Conservation (phyloP, 192 early-diverging fungal species). For the Jimgerdemannia lactiflua region DNA sequence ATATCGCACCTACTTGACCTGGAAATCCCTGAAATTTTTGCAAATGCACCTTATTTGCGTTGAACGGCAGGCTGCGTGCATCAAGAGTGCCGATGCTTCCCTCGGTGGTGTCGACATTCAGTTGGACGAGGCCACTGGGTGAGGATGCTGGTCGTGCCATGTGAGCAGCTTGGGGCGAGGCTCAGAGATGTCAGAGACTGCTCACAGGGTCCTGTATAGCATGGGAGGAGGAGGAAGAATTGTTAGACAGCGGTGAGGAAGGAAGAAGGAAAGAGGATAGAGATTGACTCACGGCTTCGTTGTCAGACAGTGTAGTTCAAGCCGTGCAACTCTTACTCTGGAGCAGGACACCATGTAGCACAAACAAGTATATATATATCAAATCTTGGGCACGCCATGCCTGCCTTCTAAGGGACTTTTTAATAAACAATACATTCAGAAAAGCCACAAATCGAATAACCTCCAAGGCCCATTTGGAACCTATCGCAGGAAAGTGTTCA, state of each 20-base stretch:
- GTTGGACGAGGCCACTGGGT: constrained; percentile 77
- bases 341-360: too few relatives aligned
- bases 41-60: constrained; percentile 87
- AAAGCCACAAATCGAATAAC: too few relatives aligned
- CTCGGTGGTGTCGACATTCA: constrained; percentile 28
- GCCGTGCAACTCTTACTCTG: too few relatives aligned
- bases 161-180: constrained; percentile 73
- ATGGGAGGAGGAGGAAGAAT: too few relatives aligned
- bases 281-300: too few relatives aligned
- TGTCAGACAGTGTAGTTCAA: constrained; percentile 20
- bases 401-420: too few relatives aligned
- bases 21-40: constrained; percentile 94
- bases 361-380: too few relatives aligned
- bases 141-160: constrained; percentile 88
- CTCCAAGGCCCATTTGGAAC: too few relatives aligned
- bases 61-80: constrained; percentile 81
- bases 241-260: background rate
- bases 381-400: too few relatives aligned
- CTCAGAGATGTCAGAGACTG: constrained; percentile 69
- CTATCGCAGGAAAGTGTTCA: too few relatives aligned
- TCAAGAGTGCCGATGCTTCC: constrained; percentile 62
- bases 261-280: too few relatives aligned
- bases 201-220: constrained; percentile 50
- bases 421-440: too few relatives aligned
- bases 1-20: constrained; percentile 63